Evolutionary conservation across 73 alveolate species (phyloP).

Genomic region (Tetrahymena borealis): DNA sequence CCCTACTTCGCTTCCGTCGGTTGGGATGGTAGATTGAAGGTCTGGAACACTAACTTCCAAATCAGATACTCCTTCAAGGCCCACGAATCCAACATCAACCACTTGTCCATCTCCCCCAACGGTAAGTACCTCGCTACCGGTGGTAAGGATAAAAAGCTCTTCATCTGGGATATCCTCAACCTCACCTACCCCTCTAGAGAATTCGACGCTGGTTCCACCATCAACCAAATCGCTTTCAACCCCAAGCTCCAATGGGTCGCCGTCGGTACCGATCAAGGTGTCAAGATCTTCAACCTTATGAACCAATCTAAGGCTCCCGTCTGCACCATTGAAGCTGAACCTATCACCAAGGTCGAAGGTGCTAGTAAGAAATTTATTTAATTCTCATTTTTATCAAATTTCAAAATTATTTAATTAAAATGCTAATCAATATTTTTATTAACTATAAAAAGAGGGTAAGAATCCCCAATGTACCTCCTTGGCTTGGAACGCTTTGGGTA

Average conservation of each 20-base stretch:
- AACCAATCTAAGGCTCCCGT: conserved; percentile 44
- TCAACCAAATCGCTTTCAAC: conserved; percentile 73
- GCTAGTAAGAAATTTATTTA: not conserved
- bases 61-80: conserved; percentile 75
- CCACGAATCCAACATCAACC: conserved; percentile 62
- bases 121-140: conserved; percentile 86
- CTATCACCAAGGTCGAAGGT: conserved; percentile 17
- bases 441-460: not conserved
- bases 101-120: conserved; percentile 64
- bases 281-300: conserved; percentile 61
- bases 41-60: conserved; percentile 75
- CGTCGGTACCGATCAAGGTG: conserved; percentile 72
- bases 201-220: conserved; percentile 63
- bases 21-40: conserved; percentile 80
- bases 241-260: conserved; percentile 77
- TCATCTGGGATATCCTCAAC: conserved; percentile 84
- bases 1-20: conserved; percentile 67
- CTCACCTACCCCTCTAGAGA: conserved; percentile 33
- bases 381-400: not conserved
- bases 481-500: conserved; percentile 79
- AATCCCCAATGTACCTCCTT: conserved; percentile 55
- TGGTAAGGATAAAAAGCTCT: conserved; percentile 91
- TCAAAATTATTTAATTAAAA: not conserved
- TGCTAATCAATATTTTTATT: not conserved
- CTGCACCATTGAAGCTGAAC: conserved; percentile 38